A percentile compares a stretch with the other conserved stretches of the same genome.
Conservation (phyloP, 2,329 filamentous ascomycete species). For the Xylariaceae sp. region DNA sequence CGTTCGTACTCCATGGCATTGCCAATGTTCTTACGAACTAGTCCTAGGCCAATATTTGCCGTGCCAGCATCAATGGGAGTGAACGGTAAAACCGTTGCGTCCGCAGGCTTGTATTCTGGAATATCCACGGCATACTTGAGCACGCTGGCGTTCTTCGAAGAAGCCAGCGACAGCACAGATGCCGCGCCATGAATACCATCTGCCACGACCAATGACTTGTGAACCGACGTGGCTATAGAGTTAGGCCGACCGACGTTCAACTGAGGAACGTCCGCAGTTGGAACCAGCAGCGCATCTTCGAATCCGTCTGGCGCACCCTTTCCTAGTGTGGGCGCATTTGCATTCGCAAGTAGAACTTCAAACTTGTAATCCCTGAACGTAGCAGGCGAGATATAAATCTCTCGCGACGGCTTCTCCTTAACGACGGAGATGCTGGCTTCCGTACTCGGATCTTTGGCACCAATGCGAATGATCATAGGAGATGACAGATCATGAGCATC, state of each 20-base stretch:
- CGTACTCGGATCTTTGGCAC: conserved; percentile 32
- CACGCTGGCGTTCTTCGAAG: conserved; percentile 36
- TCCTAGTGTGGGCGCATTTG: conserved; percentile 42
- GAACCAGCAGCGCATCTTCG: conserved; percentile 67
- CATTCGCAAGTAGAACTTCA: conserved; percentile 57
- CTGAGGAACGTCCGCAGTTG: conserved; percentile 63
- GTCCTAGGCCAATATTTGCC: conserved; percentile 57
- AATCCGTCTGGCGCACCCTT: conserved; percentile 39
- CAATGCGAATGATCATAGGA: conserved; percentile 60
- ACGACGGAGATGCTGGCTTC: conserved; percentile 38
- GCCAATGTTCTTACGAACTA: conserved; percentile 63
- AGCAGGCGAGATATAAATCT: conserved; percentile 59
- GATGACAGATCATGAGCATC: conserved; percentile 45
- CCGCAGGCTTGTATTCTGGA: conserved; percentile 37
- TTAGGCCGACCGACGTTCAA: conserved; percentile 60
- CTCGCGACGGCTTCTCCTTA: conserved; percentile 45
- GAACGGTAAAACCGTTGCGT: conserved; percentile 40
- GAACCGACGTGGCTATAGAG: conserved; percentile 73
- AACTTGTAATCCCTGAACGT: conserved; percentile 55
- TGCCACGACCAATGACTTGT: conserved; percentile 70
- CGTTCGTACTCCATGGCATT: conserved; percentile 69
- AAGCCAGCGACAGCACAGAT: conserved; percentile 42
- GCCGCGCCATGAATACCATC: conserved; percentile 66
- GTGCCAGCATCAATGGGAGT: conserved; percentile 57
- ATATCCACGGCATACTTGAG: conserved; percentile 57